Evolutionary conservation across 140 eudicot species (phyloP).

Genomic region (Anethum foeniculum): DNA sequence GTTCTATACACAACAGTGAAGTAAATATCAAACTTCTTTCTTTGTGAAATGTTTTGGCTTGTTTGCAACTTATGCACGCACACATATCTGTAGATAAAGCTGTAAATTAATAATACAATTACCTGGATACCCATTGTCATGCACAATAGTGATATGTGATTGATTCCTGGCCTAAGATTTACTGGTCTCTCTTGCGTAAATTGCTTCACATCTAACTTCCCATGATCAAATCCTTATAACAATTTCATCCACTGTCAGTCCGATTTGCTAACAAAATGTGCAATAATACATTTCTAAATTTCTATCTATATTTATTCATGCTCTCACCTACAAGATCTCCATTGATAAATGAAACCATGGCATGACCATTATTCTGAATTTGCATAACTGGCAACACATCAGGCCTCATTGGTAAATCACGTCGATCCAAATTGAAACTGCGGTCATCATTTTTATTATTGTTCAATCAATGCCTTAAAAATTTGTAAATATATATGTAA

Average conservation of each 20-base stretch:
- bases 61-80: background rate
- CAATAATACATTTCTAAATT: background rate
- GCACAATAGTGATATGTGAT: slow-evolving; percentile 48
- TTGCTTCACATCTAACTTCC: slow-evolving; percentile 50
- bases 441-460: background rate
- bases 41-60: background rate
- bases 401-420: slow-evolving; percentile 66
- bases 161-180: slow-evolving; percentile 47
- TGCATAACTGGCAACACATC: slow-evolving; percentile 58
- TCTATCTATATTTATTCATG: background rate
- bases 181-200: slow-evolving; percentile 45
- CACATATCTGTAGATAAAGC: background rate
- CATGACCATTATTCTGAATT: slow-evolving; percentile 72
- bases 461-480: background rate
- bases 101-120: background rate
- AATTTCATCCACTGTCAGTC: background rate
- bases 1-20: slow-evolving; percentile 39
- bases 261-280: background rate
- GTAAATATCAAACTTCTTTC: too few relatives aligned
- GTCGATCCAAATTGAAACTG: slow-evolving; percentile 50
- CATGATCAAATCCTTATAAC: slow-evolving; percentile 64
- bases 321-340: slow-evolving; percentile 62
- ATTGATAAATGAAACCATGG: slow-evolving; percentile 61
- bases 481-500: background rate
- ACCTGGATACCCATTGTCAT: slow-evolving; percentile 91